Evolutionary conservation across 139 green algal genomes (phyloP).

Genomic region (Tetradesmus lagerheimii): DNA sequence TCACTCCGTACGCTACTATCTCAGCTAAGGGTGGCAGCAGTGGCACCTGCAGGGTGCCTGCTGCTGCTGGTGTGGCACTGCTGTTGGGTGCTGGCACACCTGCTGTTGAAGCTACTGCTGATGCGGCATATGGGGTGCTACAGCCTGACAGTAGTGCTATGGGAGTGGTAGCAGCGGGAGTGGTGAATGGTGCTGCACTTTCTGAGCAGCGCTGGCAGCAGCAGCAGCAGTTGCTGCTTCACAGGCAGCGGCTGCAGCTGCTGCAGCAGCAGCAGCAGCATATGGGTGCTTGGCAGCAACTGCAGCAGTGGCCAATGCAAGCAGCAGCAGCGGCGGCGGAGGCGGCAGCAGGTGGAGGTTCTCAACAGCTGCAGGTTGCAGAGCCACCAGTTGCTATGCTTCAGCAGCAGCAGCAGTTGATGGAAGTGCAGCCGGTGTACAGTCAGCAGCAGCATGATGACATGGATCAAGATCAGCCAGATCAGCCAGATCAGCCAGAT

Average conservation of each 20-base stretch:
- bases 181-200: background rate
- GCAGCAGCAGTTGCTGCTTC: background rate
- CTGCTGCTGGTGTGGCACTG: background rate
- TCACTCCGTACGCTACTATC: conserved; percentile 5
- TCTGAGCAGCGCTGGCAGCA: background rate
- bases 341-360: background rate
- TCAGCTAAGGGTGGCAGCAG: background rate
- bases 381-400: too few species aligned
- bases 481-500: background rate
- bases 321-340: background rate
- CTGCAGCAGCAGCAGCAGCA: background rate
- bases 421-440: background rate
- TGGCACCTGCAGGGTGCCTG: background rate
- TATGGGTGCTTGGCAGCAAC: background rate
- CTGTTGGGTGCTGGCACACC: background rate
- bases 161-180: too few species aligned
- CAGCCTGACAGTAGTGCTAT: background rate
- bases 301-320: background rate
- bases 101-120: background rate
- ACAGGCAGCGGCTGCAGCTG: background rate
- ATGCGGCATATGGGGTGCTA: background rate
- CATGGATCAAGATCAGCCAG: background rate
- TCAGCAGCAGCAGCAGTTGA: background rate
- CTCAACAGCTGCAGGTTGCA: too few species aligned
- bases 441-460: background rate